phyloP scores from a whole-genome alignment of 345 rosid species.

The Linum tenue region DNA sequence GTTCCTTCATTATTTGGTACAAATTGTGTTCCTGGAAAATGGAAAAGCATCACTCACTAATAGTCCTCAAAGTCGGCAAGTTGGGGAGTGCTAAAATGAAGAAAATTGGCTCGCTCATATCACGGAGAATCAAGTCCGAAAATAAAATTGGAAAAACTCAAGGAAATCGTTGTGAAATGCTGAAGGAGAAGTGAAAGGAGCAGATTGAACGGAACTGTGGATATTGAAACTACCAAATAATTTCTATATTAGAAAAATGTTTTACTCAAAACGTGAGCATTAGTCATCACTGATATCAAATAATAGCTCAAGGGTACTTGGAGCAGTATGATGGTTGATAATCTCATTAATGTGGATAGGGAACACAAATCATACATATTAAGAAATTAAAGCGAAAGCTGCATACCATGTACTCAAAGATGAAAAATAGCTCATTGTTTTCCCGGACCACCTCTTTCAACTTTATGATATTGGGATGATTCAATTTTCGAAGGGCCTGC shows the following conservation, averaged over 20 bases:
- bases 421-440: conserved; percentile 76
- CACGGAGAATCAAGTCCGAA: neutral
- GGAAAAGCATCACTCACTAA: neutral
- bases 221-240: too few species aligned
- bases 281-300: too few species aligned
- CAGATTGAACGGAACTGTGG: too few species aligned
- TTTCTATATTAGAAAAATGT: neutral
- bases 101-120: neutral
- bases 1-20: conserved; percentile 74
- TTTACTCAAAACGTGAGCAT: neutral
- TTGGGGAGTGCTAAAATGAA: neutral
- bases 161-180: neutral
- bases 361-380: neutral
- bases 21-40: conserved; percentile 62
- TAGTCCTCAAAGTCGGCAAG: neutral
- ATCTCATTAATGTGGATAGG: too few species aligned
- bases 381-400: conserved; percentile 1
- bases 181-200: too few species aligned
- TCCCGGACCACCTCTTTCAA: conserved; percentile 88
- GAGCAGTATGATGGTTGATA: too few species aligned
- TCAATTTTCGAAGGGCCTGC: conserved; percentile 82
- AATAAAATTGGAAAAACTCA: neutral
- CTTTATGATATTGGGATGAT: conserved; percentile 78
- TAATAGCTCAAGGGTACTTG: neutral
- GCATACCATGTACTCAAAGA: conserved; percentile 90